These are phyloP conservation scores for Podochytrium sp. DNA, from an alignment of 192 early-diverging fungal species.

Conservation along the genomic window DNA sequence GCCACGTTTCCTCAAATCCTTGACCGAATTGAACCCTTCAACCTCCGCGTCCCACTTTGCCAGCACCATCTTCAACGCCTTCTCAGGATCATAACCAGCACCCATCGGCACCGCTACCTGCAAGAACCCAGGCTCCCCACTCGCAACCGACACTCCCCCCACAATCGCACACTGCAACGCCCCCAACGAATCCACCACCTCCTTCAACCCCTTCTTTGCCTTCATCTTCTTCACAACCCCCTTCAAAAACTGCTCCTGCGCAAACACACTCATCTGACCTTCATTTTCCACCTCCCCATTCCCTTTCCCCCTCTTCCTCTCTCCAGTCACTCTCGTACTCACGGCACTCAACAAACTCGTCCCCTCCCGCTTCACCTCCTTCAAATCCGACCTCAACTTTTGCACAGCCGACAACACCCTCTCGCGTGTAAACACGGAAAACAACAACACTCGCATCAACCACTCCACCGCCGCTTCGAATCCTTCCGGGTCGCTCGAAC, in stretches of 20 bases:
- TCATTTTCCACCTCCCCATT: conserved; percentile 48
- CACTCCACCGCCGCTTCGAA: conserved; percentile 33
- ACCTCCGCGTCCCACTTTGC: conserved; percentile 39
- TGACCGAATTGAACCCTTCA: background rate
- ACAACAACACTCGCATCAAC: conserved; percentile 54
- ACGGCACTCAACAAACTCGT: conserved; percentile 54
- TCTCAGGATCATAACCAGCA: background rate
- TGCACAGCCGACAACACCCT: conserved; percentile 71
- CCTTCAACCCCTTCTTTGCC: conserved; percentile 18
- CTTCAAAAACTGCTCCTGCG: conserved; percentile 69
- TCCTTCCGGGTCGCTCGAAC: conserved; percentile 28
- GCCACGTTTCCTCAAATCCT: background rate
- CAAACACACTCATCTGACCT: conserved; percentile 66
- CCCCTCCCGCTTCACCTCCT: conserved; percentile 71
- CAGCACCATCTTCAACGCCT: conserved; percentile 12
- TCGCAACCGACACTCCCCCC: background rate
- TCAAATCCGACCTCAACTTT: conserved; percentile 69
- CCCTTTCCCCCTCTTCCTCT: background rate
- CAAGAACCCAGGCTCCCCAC: conserved; percentile 50
- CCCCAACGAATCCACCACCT: conserved; percentile 5
- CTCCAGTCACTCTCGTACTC: conserved; percentile 31
- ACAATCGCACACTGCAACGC: background rate
- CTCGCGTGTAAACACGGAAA: conserved; percentile 70
- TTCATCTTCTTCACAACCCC: conserved; percentile 48
- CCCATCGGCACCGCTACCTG: conserved; percentile 39